phyloP scores from a whole-genome alignment of 2,329 filamentous ascomycete species.

The Pseudopyricularia javanii region DNA sequence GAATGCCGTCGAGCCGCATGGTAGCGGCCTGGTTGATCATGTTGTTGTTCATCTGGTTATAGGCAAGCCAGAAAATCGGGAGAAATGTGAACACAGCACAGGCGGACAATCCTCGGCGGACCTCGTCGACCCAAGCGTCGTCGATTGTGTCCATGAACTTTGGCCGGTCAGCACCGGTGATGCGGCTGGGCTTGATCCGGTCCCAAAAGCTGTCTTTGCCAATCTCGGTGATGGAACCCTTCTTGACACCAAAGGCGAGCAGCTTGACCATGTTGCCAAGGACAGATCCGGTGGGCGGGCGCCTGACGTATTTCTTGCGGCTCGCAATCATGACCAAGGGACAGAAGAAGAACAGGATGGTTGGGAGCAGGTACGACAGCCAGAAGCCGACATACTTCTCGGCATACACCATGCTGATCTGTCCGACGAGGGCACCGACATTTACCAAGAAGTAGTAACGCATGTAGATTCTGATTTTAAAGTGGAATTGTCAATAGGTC shows the following conservation, averaged over 20 bases:
- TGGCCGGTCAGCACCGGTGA: conserved; percentile 43
- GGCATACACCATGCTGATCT: conserved; percentile 57
- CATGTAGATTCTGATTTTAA: conserved; percentile 44
- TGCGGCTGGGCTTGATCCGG: conserved; percentile 48
- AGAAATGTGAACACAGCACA: conserved; percentile 60
- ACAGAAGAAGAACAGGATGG: conserved; percentile 48
- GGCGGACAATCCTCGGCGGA: conserved; percentile 55
- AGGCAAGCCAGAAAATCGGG: conserved; percentile 45
- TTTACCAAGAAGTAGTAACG: conserved; percentile 58
- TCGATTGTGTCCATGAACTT: conserved; percentile 47
- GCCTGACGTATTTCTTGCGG: conserved; percentile 43
- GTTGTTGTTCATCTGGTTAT: conserved; percentile 36
- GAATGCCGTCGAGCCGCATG: conserved; percentile 57
- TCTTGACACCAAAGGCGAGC: conserved; percentile 51
- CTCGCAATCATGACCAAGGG: conserved; percentile 49
- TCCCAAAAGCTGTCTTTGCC: conserved; percentile 29
- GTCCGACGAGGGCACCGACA: conserved; percentile 50
- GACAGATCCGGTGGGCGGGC: conserved; percentile 54
- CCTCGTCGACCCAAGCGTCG: conserved; percentile 20
- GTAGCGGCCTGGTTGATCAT: conserved; percentile 49
- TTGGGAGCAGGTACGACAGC: conserved; percentile 59
- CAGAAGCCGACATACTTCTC: conserved; percentile 69
- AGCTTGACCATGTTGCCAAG: conserved; percentile 51
- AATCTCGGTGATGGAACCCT: conserved; percentile 35
- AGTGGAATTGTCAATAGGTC: too few species aligned